These are phyloP conservation scores for Peltaster fructicola DNA, from an alignment of 2,329 filamentous ascomycete genomes.

Conservation along the genomic window DNA sequence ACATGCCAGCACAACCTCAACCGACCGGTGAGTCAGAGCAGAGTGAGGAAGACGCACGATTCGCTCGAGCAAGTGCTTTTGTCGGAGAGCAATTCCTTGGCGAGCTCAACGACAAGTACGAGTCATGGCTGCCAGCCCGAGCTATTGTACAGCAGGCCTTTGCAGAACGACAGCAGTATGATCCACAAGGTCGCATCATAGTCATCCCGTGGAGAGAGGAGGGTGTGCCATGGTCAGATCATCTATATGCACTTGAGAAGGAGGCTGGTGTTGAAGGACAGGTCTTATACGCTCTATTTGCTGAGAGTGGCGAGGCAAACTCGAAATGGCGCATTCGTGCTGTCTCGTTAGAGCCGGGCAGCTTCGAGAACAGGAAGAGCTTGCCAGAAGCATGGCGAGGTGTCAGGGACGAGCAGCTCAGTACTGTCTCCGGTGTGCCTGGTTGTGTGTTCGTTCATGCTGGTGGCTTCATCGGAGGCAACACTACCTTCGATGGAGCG, in stretches of 20 bases:
- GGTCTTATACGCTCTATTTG: slow-evolving; percentile 78
- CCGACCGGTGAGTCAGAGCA: too few relatives aligned
- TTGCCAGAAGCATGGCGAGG: slow-evolving; percentile 86
- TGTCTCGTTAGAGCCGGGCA: slow-evolving; percentile 68
- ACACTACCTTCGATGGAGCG: slow-evolving; percentile 77
- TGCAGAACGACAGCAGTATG: slow-evolving; percentile 45
- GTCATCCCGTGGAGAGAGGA: slow-evolving; percentile 47
- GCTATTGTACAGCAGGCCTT: slow-evolving; percentile 63
- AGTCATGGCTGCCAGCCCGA: slow-evolving; percentile 75
- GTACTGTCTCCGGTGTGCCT: slow-evolving; percentile 47
- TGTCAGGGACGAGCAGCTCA: slow-evolving; percentile 69
- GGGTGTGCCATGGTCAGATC: slow-evolving; percentile 88
- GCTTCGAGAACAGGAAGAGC: slow-evolving; percentile 81
- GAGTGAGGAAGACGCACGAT: slow-evolving; percentile 62
- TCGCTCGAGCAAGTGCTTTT: slow-evolving; percentile 57
- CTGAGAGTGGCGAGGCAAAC: slow-evolving; percentile 56
- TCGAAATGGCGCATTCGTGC: slow-evolving; percentile 88
- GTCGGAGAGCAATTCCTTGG: slow-evolving; percentile 80
- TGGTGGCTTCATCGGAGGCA: slow-evolving; percentile 88
- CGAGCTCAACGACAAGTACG: slow-evolving; percentile 58
- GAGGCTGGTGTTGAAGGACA: slow-evolving; percentile 30
- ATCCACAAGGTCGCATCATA: slow-evolving; percentile 61
- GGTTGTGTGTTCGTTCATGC: slow-evolving; percentile 89
- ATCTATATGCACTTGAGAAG: slow-evolving; percentile 74
- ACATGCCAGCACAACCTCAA: slow-evolving; percentile 29